Conservation (phyloP, 805 yeast genomes). For the Saccharomycopsis malanga region DNA sequence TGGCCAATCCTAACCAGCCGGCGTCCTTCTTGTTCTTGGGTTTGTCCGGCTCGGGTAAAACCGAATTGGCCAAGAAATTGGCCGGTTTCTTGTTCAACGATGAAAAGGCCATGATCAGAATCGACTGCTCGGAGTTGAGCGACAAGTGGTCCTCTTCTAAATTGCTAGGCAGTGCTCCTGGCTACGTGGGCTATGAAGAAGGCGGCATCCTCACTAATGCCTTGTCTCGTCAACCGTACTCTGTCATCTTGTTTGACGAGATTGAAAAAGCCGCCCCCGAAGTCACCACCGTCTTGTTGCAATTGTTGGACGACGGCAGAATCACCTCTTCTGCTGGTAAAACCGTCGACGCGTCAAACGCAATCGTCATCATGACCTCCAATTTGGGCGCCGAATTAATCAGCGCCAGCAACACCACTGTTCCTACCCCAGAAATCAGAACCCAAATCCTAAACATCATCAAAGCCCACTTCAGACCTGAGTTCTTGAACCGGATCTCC, state of each 20-base stretch:
- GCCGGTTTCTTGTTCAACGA: slow-evolving; percentile 96
- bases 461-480: slow-evolving; percentile 89
- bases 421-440: slow-evolving; percentile 60
- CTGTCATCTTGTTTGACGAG: slow-evolving; percentile 94
- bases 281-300: slow-evolving; percentile 84
- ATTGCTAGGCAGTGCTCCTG: slow-evolving; percentile 95
- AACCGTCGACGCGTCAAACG: slow-evolving; percentile 84
- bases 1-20: slow-evolving; percentile 94
- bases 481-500: slow-evolving; percentile 91
- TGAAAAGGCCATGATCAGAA: slow-evolving; percentile 93
- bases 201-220: slow-evolving; percentile 96
- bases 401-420: slow-evolving; percentile 55
- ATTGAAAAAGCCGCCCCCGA: slow-evolving; percentile 99
- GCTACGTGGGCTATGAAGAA: slow-evolving; percentile 94
- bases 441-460: slow-evolving; percentile 80
- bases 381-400: slow-evolving; percentile 93
- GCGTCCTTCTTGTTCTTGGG: slow-evolving; percentile 94
- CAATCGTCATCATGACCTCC: slow-evolving; percentile 93
- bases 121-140: slow-evolving; percentile 92
- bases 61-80: slow-evolving; percentile 92
- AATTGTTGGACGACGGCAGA: slow-evolving; percentile 93
- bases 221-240: slow-evolving; percentile 83
- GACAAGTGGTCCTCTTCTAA: slow-evolving; percentile 96
- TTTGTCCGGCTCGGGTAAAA: slow-evolving; percentile 95
- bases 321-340: slow-evolving; percentile 93